Conservation (phyloP, 2,329 filamentous ascomycete genomes). For the Nothophaeocryptopus gaeumannii region DNA sequence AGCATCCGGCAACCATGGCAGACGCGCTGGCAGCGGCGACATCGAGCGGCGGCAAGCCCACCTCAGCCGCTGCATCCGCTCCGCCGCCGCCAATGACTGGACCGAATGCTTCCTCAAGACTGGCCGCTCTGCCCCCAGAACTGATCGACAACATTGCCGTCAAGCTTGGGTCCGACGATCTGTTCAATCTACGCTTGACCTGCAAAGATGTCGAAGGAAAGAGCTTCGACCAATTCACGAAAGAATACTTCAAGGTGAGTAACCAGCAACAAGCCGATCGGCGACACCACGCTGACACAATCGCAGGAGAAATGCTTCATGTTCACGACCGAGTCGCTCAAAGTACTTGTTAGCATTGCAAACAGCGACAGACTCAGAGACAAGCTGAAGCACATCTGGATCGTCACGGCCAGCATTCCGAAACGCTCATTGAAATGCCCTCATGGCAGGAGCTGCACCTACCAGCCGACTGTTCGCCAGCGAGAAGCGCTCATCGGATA, state of each 20-base stretch:
- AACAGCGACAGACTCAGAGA: slow-evolving; percentile 22
- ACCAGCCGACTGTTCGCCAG: slow-evolving; percentile 23
- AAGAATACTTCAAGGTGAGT: slow-evolving; percentile 24
- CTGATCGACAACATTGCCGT: slow-evolving; percentile 28
- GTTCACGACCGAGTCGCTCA: slow-evolving; percentile 25
- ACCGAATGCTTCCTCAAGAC: slow-evolving; percentile 6
- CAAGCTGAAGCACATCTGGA: slow-evolving; percentile 25
- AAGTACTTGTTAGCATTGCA: slow-evolving; percentile 27
- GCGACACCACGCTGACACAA: background rate
- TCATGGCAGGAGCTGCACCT: slow-evolving; percentile 13
- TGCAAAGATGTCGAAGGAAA: slow-evolving; percentile 28
- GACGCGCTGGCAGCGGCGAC: too few relatives aligned
- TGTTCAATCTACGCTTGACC: slow-evolving; percentile 26
- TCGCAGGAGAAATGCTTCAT: slow-evolving; percentile 12
- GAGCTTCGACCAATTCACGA: slow-evolving; percentile 30
- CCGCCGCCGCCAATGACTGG: background rate
- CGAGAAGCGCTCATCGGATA: slow-evolving; percentile 29
- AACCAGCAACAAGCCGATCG: background rate
- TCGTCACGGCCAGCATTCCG: slow-evolving; percentile 25
- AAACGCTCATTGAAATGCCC: slow-evolving; percentile 20
- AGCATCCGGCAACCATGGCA: too few relatives aligned
- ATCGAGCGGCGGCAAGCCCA: too few relatives aligned
- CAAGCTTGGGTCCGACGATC: slow-evolving; percentile 29
- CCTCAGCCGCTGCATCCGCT: too few relatives aligned
- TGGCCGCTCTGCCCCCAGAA: slow-evolving; percentile 31